Evolutionary conservation across 1,284 basidiomycete genomes (phyloP).

Genomic region (Microbotryum violaceum): DNA sequence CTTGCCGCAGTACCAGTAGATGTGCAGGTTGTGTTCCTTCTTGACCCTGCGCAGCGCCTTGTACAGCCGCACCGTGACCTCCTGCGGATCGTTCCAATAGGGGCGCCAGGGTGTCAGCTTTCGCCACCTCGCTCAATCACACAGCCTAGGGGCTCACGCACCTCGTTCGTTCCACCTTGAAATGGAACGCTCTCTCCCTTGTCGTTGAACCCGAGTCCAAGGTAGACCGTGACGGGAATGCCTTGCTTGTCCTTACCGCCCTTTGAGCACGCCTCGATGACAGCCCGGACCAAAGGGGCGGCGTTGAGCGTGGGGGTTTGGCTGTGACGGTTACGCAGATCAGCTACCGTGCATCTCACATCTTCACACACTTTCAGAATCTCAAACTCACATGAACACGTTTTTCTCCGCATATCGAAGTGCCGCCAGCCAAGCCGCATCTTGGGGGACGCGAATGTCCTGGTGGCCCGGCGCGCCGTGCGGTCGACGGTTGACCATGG

Average conservation of each 20-base stretch:
- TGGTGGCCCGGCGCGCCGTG: conserved; percentile 54
- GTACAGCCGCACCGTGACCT: conserved; percentile 62
- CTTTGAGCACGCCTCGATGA: conserved; percentile 57
- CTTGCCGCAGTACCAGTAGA: conserved; percentile 52
- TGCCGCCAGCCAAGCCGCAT: conserved; percentile 66
- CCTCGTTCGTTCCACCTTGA: conserved; percentile 71
- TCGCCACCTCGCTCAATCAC: background rate
- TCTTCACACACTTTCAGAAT: background rate
- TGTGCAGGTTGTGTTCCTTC: conserved; percentile 53
- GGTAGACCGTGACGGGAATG: conserved; percentile 57
- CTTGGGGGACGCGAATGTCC: conserved; percentile 59
- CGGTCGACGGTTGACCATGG: conserved; percentile 61
- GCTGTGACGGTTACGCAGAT: conserved; percentile 33
- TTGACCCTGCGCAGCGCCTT: conserved; percentile 48
- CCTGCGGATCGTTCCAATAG: conserved; percentile 26
- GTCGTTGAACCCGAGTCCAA: conserved; percentile 62
- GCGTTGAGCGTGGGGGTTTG: conserved; percentile 72
- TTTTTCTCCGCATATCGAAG: conserved; percentile 58
- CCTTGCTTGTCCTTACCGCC: conserved; percentile 40
- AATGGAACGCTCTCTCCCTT: conserved; percentile 63
- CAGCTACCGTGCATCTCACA: too few species aligned
- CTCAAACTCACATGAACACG: conserved; percentile 56
- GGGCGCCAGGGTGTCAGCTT: background rate
- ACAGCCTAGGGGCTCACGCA: background rate
- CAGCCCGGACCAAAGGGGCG: conserved; percentile 56